Conservation (phyloP, 179 eudicot genomes). For the Vitellaria paradoxa region DNA sequence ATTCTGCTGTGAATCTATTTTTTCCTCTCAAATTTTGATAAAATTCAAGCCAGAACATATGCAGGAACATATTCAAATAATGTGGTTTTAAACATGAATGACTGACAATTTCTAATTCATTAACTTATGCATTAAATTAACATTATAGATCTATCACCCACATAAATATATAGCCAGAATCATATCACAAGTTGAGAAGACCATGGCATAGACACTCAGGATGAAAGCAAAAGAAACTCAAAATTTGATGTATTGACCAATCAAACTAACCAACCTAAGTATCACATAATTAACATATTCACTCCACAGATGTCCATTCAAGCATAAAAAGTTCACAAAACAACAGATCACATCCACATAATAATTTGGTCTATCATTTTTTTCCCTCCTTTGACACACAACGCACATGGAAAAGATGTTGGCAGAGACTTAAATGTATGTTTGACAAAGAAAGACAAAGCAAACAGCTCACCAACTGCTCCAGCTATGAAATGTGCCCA, state of each 20-base stretch:
- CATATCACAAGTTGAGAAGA: neutral
- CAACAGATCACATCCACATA: neutral
- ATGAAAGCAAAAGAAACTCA: neutral
- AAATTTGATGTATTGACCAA: neutral
- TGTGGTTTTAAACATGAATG: neutral
- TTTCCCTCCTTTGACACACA: neutral
- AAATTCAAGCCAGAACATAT: neutral
- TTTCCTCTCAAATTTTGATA: neutral
- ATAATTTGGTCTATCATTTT: neutral
- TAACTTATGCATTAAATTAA: neutral
- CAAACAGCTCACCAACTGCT: conserved; percentile 57
- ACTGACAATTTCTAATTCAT: neutral
- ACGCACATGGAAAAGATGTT: neutral
- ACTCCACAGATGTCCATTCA: neutral
- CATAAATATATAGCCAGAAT: neutral
- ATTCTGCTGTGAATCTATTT: neutral
- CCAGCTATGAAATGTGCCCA: conserved; percentile 95
- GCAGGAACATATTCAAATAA: neutral
- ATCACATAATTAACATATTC: neutral
- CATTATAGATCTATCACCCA: neutral
- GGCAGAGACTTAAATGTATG: neutral
- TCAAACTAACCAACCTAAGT: neutral
- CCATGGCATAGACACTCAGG: neutral
- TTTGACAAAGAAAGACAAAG: conserved; percentile 6
- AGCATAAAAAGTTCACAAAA: neutral